phyloP scores from a whole-genome alignment of 257 asterid genomes.

The Coffea eugenioides region DNA sequence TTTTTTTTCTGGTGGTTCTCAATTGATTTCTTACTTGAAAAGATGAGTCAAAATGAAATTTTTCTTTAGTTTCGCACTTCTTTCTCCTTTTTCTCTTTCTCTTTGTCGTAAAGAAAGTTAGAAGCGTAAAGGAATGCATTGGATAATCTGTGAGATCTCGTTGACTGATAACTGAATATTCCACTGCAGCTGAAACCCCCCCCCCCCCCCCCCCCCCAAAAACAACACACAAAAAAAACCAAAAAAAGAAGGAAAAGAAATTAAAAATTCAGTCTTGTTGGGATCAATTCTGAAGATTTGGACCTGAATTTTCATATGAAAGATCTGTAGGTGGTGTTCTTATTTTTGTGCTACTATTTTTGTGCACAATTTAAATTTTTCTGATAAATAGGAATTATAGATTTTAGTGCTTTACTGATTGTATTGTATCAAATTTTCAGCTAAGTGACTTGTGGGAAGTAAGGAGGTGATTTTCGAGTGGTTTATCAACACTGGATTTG shows the following conservation, averaged over 20 bases:
- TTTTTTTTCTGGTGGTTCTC: background rate
- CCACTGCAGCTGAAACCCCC: slow-evolving; percentile 15
- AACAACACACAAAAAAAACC: no score
- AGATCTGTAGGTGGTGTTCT: slow-evolving; percentile 4
- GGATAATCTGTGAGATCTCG: slow-evolving; percentile 31
- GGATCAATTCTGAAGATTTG: slow-evolving; percentile 14
- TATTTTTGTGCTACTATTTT: no score
- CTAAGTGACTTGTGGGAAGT: background rate
- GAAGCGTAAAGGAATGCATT: slow-evolving; percentile 18
- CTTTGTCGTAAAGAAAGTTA: slow-evolving; percentile 27
- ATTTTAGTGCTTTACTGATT: background rate
- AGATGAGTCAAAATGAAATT: slow-evolving; percentile 26
- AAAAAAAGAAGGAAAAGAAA: background rate
- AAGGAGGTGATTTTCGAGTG: background rate
- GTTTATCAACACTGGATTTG: slow-evolving; percentile 16
- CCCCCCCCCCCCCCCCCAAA: no score
- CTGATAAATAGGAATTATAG: background rate
- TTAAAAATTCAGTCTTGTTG: background rate
- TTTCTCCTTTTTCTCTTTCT: slow-evolving; percentile 20
- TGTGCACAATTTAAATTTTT: background rate
- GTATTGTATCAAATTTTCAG: background rate
- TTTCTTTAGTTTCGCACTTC: slow-evolving; percentile 17
- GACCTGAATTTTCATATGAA: background rate
- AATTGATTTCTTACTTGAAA: slow-evolving; percentile 12
- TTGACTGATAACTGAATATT: slow-evolving; percentile 25